A percentile compares a stretch with the other conserved stretches of the same genome.
Evolutionary conservation across 352 stramenopile genomes (phyloP).

Genomic region (Phytophthora cajani): DNA sequence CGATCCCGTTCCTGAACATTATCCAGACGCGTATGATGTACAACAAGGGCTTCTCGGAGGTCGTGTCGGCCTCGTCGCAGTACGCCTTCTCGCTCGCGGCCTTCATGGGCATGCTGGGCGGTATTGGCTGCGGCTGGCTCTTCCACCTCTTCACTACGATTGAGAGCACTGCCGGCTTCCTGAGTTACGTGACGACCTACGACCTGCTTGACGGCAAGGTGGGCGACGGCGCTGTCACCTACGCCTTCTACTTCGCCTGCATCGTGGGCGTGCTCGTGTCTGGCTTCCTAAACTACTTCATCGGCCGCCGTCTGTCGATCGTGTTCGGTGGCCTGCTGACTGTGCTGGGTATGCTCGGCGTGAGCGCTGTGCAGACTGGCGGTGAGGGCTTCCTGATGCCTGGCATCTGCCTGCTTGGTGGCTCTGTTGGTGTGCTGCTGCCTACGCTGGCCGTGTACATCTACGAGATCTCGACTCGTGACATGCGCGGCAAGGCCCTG

Average conservation of each 20-base stretch:
- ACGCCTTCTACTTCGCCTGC: conserved; percentile 69
- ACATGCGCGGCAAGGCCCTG: conserved; percentile 85
- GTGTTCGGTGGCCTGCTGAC: conserved; percentile 70
- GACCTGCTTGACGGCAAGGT: conserved; percentile 64
- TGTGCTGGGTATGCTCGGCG: conserved; percentile 73
- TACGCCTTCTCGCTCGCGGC: conserved; percentile 85
- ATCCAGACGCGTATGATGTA: conserved; percentile 93
- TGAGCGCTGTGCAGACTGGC: conserved; percentile 63
- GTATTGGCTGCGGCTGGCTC: conserved; percentile 76
- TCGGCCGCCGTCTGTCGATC: conserved; percentile 79
- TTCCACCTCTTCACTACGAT: conserved; percentile 82
- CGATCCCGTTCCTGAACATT: conserved; percentile 87
- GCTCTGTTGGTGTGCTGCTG: conserved; percentile 66
- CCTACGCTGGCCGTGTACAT: conserved; percentile 85
- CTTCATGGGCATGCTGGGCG: conserved; percentile 78
- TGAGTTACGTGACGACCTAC: conserved; percentile 84
- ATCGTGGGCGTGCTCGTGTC: conserved; percentile 61
- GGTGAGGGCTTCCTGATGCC: conserved; percentile 67
- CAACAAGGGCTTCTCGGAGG: conserved; percentile 89
- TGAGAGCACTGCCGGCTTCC: conserved; percentile 76
- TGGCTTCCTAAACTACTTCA: conserved; percentile 71
- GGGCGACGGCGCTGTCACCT: conserved; percentile 69
- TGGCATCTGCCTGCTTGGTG: conserved; percentile 68
- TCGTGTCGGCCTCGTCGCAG: conserved; percentile 86
- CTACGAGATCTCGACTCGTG: conserved; percentile 85